These are phyloP conservation scores for Agroathelia rolfsii DNA, from an alignment of 1,284 basidiomycete species.

Conservation along the genomic window DNA sequence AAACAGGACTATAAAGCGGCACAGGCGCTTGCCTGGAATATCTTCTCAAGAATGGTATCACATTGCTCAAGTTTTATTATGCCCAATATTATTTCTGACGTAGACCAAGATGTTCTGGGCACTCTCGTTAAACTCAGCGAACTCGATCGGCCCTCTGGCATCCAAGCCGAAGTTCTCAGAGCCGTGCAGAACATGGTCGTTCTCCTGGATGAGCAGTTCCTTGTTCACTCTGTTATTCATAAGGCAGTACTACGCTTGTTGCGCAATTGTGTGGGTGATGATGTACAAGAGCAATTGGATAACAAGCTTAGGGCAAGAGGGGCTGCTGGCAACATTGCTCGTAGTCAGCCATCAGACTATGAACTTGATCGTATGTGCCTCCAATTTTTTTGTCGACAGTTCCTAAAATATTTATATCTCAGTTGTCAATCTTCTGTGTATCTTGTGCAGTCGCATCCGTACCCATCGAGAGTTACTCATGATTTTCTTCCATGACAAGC, in stretches of 20 bases:
- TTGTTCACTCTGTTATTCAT: slow-evolving; percentile 86
- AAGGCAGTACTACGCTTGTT: slow-evolving; percentile 82
- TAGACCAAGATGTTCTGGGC: slow-evolving; percentile 60
- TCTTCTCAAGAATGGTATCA: slow-evolving; percentile 79
- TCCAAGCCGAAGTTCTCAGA: slow-evolving; percentile 78
- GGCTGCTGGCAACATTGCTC: slow-evolving; percentile 62
- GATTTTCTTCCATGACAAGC: slow-evolving; percentile 93
- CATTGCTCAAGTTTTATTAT: slow-evolving; percentile 13
- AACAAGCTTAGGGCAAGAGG: slow-evolving; percentile 71
- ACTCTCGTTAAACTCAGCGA: slow-evolving; percentile 82
- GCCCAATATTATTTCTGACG: slow-evolving; percentile 3
- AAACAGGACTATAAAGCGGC: slow-evolving; percentile 38
- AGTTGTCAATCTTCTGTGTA: slow-evolving; percentile 88
- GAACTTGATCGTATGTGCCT: slow-evolving; percentile 68
- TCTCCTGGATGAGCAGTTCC: slow-evolving; percentile 81
- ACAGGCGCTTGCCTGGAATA: slow-evolving; percentile 88
- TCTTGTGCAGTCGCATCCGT: slow-evolving; percentile 82
- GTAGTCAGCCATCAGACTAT: slow-evolving; percentile 70
- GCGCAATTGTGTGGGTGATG: slow-evolving; percentile 83
- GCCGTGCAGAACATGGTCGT: slow-evolving; percentile 84
- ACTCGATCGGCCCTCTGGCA: slow-evolving; percentile 72
- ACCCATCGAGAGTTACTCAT: slow-evolving; percentile 85
- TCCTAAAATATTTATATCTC: slow-evolving; percentile 9
- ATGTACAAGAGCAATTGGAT: slow-evolving; percentile 75
- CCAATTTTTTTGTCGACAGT: slow-evolving; percentile 8